phyloP scores from a whole-genome alignment of 306 rosid genomes.

The Fragaria nilgerrensis region DNA sequence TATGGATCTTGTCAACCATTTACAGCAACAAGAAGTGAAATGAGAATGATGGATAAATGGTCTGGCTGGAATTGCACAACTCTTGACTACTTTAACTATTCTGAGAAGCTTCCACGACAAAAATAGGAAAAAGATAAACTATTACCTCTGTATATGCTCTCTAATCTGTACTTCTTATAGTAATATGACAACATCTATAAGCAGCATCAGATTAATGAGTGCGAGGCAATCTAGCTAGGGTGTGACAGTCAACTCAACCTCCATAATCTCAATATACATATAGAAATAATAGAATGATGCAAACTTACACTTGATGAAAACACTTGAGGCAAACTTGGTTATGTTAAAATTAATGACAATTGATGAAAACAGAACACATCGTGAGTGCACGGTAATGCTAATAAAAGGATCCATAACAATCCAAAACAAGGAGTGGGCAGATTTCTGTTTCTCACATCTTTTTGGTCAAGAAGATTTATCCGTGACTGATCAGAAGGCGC shows the following conservation, averaged over 20 bases:
- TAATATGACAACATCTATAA: not conserved
- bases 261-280: not conserved
- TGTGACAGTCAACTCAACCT: not conserved
- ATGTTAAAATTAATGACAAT: not conserved
- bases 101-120: constrained; percentile 8
- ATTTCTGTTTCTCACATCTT: constrained; percentile 66
- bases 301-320: not conserved
- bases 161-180: not conserved
- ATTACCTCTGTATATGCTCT: not conserved
- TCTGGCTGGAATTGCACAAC: not conserved
- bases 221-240: not conserved
- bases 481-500: constrained; percentile 95
- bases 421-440: constrained; percentile 11
- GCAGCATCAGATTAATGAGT: not conserved
- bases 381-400: not conserved
- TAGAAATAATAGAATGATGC: not conserved
- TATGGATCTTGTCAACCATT: not conserved
- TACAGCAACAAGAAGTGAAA: not conserved
- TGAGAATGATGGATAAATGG: not conserved
- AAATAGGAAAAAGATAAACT: not conserved
- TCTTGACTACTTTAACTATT: not conserved
- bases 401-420: not conserved
- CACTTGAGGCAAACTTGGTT: not conserved
- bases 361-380: not conserved
- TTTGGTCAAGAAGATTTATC: constrained; percentile 90